Base-by-base conservation (phyloP, 1,284 basidiomycete genomes). In the Irpex rosettiformis region DNA sequence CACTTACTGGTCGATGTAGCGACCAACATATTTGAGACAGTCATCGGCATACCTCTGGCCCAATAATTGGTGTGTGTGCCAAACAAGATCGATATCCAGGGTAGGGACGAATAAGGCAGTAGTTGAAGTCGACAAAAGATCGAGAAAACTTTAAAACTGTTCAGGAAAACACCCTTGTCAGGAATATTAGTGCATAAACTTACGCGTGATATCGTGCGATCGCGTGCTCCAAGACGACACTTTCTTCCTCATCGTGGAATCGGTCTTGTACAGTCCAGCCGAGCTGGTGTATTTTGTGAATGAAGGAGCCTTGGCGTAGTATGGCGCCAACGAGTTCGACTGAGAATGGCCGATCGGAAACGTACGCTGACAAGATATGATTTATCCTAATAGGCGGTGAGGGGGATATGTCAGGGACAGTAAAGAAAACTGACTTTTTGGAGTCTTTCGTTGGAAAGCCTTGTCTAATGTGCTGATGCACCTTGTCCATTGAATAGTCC, bases 181-280 rank as follows among this genome's bases (percentile, higher is more conserved):
- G 21, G 43, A 18, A 22, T 16, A 37, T 21, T 11, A 7, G 45
- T 6, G 29, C n/a, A 22, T 1, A 53, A 4, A 53, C 55, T 3
- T 56, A 66, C 66, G 63, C 66, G 55, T 66, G 64, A 30, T 68
- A 68, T 37, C 66, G 48, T 2, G 65, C 58, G 37, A 62, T 66
- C 2, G 62, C 54, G 42, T 65, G 66, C 2, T 55, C 53, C 13
- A 68, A 57, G 10, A 66, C 63, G 10, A 59, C 22, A 27, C 64
- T 62, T 45, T 68, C 65, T 8, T 62, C 60, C 16, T 56, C 40
- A 16, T 53, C 33, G 40, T 64, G 61, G 49, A 68, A 68, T 28
- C 57, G 63, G 2, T 59, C 61, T 3, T 62, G 56, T 13, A 58
- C 54, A 1, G 65, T 68, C 66, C 66, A 68, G 1, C 63, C 64